Conservation (phyloP, 2,329 filamentous ascomycete species). For the Microdochium bolleyi region DNA sequence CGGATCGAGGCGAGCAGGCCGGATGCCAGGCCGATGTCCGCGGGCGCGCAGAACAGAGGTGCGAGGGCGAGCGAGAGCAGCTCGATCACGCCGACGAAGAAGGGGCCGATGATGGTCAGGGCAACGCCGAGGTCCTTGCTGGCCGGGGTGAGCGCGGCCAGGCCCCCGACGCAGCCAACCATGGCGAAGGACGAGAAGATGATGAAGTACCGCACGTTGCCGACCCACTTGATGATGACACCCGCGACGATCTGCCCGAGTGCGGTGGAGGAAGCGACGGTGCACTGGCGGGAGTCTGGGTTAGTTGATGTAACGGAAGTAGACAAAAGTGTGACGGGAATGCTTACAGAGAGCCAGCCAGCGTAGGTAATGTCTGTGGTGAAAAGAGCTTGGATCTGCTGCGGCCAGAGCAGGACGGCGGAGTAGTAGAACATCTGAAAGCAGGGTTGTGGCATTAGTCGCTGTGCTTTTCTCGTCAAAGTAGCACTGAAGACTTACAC, state of each 20-base stretch:
- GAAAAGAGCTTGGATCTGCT: conserved; percentile 24
- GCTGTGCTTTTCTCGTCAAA: no score
- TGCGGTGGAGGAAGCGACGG: conserved; percentile 23
- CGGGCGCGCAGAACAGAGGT: conserved; percentile 25
- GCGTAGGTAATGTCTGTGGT: conserved; percentile 23
- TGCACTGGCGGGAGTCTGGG: conserved; percentile 13
- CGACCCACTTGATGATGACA: conserved; percentile 21
- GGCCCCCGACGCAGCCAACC: conserved; percentile 24
- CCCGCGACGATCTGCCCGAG: conserved; percentile 24
- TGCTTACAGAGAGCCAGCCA: conserved; percentile 25
- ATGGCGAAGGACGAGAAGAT: conserved; percentile 26
- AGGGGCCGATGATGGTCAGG: conserved; percentile 25
- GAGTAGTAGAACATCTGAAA: conserved; percentile 22
- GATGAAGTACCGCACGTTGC: conserved; percentile 26
- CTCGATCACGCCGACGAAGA: conserved; percentile 27
- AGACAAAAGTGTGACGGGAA: background rate
- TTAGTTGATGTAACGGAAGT: conserved; percentile 2
- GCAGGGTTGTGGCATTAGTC: no score
- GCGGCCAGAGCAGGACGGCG: conserved; percentile 25
- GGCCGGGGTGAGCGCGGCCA: conserved; percentile 22
- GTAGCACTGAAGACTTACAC: no score
- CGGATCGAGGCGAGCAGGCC: conserved; percentile 30
- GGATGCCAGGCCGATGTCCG: conserved; percentile 31
- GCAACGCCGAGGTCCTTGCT: conserved; percentile 22
- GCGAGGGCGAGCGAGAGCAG: conserved; percentile 23